phyloP scores from a whole-genome alignment of 1,139 yeast species.

The Saccharomyces hybrid region DNA sequence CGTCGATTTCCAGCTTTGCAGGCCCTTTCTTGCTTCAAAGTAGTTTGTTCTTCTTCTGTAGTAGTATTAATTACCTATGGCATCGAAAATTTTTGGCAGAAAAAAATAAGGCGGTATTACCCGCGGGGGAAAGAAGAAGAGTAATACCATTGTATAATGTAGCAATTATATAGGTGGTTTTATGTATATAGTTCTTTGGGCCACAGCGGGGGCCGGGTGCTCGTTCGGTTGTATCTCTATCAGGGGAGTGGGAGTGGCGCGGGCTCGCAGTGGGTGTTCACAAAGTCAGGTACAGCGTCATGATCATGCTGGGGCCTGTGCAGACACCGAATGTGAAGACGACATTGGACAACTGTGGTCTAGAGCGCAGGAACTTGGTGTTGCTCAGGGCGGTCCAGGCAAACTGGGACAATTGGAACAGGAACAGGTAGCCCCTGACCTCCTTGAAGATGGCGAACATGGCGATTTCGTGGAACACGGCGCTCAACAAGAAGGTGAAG shows the following conservation, averaged over 20 bases:
- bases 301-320: slow-evolving; percentile 73
- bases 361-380: slow-evolving; percentile 6
- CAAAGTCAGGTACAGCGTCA: not conserved
- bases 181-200: not conserved
- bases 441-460: slow-evolving; percentile 77
- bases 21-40: not conserved
- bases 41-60: no score
- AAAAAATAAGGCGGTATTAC: not conserved
- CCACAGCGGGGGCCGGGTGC: not conserved
- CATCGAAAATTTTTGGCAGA: not conserved
- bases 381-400: slow-evolving; percentile 31
- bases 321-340: slow-evolving; percentile 85
- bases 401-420: slow-evolving; percentile 64
- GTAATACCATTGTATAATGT: no score
- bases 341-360: slow-evolving; percentile 52
- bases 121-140: not conserved
- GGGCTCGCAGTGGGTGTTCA: slow-evolving; percentile 59
- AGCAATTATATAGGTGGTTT: no score
- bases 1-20: not conserved
- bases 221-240: not conserved
- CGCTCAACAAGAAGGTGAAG: slow-evolving; percentile 70
- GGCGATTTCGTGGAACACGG: slow-evolving; percentile 76
- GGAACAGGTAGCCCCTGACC: slow-evolving; percentile 67
- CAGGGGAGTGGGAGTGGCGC: slow-evolving; percentile 31
- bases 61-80: not conserved